A percentile compares a stretch with the other conserved stretches of the same genome.
Evolutionary conservation across 257 asterid genomes (phyloP).

Genomic region (Solanum piurae): DNA sequence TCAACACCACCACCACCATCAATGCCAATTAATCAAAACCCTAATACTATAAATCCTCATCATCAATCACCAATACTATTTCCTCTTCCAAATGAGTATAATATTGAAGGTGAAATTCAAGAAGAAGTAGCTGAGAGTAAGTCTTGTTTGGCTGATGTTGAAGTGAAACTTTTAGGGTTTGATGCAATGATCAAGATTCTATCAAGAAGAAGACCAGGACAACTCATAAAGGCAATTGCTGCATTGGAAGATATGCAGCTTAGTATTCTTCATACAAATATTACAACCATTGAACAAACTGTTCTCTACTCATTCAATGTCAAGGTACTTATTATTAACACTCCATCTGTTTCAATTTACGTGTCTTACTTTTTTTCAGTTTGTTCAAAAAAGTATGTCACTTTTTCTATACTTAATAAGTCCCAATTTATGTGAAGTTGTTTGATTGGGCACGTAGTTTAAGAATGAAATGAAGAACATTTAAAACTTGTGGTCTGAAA

Average conservation of each 20-base stretch:
- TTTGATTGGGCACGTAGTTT: not conserved
- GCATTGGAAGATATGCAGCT: constrained; percentile 94
- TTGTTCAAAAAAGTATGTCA: not conserved
- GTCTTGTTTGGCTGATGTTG: constrained; percentile 80
- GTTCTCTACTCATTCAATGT: constrained; percentile 91
- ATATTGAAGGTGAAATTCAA: constrained; percentile 24
- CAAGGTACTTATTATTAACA: constrained; percentile 37
- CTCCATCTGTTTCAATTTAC: not conserved
- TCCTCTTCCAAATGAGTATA: constrained; percentile 25
- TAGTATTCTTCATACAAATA: constrained; percentile 69
- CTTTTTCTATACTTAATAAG: not conserved
- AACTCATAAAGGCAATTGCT: constrained; percentile 64
- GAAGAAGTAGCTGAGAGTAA: constrained; percentile 83
- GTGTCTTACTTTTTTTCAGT: not conserved
- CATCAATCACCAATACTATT: constrained; percentile 30
- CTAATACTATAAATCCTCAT: not conserved
- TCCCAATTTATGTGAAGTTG: not conserved
- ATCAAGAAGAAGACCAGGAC: constrained; percentile 69
- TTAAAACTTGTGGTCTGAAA: not conserved
- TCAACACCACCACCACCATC: constrained; percentile 11
- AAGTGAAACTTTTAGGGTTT: constrained; percentile 75
- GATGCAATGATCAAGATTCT: constrained; percentile 79
- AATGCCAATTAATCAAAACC: constrained; percentile 7
- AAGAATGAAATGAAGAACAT: not conserved
- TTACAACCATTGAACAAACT: constrained; percentile 89